phyloP scores from a whole-genome alignment of 495 filamentous ascomycete genomes.

The Penicillium simplicissimum region DNA sequence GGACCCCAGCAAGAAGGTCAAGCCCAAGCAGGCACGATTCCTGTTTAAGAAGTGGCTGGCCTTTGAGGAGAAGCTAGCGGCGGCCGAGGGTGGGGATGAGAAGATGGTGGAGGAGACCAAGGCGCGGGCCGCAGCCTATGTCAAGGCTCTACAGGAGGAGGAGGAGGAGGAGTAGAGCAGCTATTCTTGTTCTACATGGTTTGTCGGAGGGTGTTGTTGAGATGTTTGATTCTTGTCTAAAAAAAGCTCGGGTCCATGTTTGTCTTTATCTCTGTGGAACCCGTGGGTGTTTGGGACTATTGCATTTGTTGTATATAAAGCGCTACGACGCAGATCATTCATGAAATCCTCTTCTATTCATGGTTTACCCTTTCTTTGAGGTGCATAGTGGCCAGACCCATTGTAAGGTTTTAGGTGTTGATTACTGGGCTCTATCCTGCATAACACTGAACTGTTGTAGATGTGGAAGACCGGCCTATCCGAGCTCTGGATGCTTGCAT shows the following conservation, averaged over 20 bases:
- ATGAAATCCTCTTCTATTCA: slow-evolving; percentile 15
- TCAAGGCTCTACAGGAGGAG: slow-evolving; percentile 56
- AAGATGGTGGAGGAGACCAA: slow-evolving; percentile 73
- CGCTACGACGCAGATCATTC: slow-evolving; percentile 25
- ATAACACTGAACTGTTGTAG: background rate
- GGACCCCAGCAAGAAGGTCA: slow-evolving; percentile 52
- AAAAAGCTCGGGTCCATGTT: slow-evolving; percentile 24
- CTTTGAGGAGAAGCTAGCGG: slow-evolving; percentile 67
- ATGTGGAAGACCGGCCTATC: background rate
- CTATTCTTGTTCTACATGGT: background rate
- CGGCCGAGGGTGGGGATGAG: slow-evolving; percentile 55
- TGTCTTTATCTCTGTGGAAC: slow-evolving; percentile 11
- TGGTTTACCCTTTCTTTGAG: background rate
- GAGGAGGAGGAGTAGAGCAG: slow-evolving; percentile 31
- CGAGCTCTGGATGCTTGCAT: background rate
- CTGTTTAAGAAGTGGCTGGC: slow-evolving; percentile 83
- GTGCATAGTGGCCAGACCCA: background rate
- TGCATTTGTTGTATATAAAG: slow-evolving; percentile 37
- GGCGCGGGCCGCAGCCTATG: slow-evolving; percentile 71
- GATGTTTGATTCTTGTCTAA: slow-evolving; percentile 4
- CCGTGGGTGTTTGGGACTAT: slow-evolving; percentile 32
- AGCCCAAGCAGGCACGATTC: slow-evolving; percentile 70
- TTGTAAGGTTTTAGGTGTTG: background rate
- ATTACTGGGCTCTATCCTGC: background rate
- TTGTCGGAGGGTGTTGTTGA: background rate